Evolutionary conservation across 352 stramenopile species (phyloP).

Genomic region (Poterioochromonas sp.): DNA sequence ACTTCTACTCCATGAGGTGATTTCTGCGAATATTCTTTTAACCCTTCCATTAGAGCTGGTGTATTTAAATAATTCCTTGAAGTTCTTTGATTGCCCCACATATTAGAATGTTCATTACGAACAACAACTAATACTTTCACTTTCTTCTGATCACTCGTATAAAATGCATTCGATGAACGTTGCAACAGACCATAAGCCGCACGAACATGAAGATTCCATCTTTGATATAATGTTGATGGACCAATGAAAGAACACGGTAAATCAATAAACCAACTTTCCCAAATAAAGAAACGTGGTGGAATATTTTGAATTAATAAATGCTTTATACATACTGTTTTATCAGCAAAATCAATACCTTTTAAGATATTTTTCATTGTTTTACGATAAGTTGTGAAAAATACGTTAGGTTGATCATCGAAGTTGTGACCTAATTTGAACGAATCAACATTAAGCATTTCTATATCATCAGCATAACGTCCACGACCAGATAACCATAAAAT

Average conservation of each 20-base stretch:
- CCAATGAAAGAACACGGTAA: conserved; percentile 16
- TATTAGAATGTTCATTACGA: neutral
- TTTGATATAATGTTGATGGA: conserved; percentile 13
- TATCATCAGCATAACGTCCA: neutral
- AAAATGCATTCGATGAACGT: neutral
- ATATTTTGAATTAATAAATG: neutral
- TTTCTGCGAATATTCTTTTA: conserved; percentile 11
- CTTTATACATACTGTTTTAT: conserved; percentile 9
- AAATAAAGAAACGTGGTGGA: conserved; percentile 4
- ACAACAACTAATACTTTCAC: neutral
- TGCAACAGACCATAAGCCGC: neutral
- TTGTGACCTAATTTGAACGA: neutral
- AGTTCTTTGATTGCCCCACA: conserved; percentile 9
- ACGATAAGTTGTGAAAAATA: neutral
- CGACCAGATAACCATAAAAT: neutral
- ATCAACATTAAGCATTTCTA: conserved; percentile 22
- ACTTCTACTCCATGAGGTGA: neutral
- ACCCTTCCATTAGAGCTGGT: neutral
- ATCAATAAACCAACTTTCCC: conserved; percentile 23
- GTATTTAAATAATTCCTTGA: conserved; percentile 20
- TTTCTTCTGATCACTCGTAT: neutral
- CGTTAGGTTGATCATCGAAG: neutral
- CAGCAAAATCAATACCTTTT: conserved; percentile 22
- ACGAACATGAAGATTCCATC: conserved; percentile 16
- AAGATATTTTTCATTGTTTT: neutral